Percentiles rank a stretch among this genome's conserved stretches.
Conservation (phyloP, 495 filamentous ascomycete genomes). For the Talaromyces liani region DNA sequence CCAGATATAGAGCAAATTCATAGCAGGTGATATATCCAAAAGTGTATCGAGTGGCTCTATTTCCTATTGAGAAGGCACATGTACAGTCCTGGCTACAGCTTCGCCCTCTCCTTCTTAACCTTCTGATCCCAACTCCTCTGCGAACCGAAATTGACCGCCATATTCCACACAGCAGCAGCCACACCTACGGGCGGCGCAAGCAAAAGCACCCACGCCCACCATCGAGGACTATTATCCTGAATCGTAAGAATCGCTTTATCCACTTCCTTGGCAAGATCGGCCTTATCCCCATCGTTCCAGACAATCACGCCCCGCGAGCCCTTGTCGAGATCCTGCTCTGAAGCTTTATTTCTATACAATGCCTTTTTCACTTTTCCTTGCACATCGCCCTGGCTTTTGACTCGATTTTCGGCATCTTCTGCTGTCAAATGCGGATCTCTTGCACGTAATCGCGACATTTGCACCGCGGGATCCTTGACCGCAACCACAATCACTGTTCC, state of each 20-base stretch:
- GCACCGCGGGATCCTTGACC: constrained; percentile 62
- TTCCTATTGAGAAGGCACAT: neutral
- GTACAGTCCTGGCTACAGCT: constrained; percentile 39
- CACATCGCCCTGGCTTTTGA: constrained; percentile 77
- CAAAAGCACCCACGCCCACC: constrained; percentile 76
- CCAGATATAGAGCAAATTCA: neutral
- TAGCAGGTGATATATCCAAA: neutral
- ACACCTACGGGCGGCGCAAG: constrained; percentile 65
- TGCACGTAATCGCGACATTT: constrained; percentile 67
- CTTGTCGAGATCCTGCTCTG: constrained; percentile 12
- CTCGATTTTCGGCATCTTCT: constrained; percentile 76
- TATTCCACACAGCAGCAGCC: constrained; percentile 54
- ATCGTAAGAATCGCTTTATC: constrained; percentile 53
- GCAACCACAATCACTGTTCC: constrained; percentile 80
- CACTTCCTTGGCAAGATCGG: constrained; percentile 59
- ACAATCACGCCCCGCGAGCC: constrained; percentile 61
- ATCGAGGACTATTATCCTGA: constrained; percentile 54
- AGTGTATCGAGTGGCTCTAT: neutral
- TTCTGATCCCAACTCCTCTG: constrained; percentile 63
- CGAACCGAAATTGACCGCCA: constrained; percentile 57
- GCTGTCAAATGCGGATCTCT: constrained; percentile 63
- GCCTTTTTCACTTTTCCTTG: constrained; percentile 69
- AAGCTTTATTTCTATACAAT: constrained; percentile 49
- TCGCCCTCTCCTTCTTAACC: constrained; percentile 60
- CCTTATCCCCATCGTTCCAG: constrained; percentile 73